These are phyloP conservation scores for Kodamaea fukazawae DNA, from an alignment of 805 yeast species.

Conservation along the genomic window DNA sequence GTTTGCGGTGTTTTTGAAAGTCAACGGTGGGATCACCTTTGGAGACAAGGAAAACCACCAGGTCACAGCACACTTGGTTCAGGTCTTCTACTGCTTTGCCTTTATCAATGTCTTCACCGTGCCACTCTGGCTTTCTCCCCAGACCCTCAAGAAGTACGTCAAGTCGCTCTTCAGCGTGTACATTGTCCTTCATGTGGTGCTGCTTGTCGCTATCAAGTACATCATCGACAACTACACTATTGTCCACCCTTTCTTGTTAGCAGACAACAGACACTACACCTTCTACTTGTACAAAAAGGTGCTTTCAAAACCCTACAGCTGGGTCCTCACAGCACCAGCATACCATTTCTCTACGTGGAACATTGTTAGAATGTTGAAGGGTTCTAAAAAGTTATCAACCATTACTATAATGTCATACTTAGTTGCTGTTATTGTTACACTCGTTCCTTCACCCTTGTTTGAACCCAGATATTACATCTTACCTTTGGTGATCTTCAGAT, in stretches of 20 bases:
- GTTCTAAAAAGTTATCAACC: conserved; percentile 13
- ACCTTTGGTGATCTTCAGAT: conserved; percentile 75
- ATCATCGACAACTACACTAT: conserved; percentile 61
- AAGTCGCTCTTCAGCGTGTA: conserved; percentile 21
- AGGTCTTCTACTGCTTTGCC: conserved; percentile 71
- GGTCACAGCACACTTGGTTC: conserved; percentile 70
- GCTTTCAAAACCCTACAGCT: conserved; percentile 47
- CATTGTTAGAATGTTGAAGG: conserved; percentile 17
- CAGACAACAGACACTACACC: conserved; percentile 92
- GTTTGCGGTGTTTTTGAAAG: conserved; percentile 56
- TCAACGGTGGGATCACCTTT: conserved; percentile 81
- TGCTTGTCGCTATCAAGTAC: conserved; percentile 34
- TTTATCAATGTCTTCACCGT: conserved; percentile 63
- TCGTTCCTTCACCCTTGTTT: conserved; percentile 87
- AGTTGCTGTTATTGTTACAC: conserved; percentile 53
- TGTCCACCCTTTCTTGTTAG: conserved; percentile 85
- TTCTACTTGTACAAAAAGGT: conserved; percentile 79
- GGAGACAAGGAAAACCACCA: conserved; percentile 90
- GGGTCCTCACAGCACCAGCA: conserved; percentile 55
- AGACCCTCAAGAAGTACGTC: conserved; percentile 40
- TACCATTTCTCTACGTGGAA: conserved; percentile 62
- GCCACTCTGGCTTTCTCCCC: conserved; percentile 67
- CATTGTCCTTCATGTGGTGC: conserved; percentile 14
- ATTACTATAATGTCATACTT: conserved; percentile 50
- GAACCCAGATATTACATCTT: conserved; percentile 91